Percentiles rank a stretch among this genome's conserved stretches.
These are phyloP conservation scores for Neofusicoccum sp. DNA, from an alignment of 2,329 filamentous ascomycete genomes.

Conservation along the genomic window DNA sequence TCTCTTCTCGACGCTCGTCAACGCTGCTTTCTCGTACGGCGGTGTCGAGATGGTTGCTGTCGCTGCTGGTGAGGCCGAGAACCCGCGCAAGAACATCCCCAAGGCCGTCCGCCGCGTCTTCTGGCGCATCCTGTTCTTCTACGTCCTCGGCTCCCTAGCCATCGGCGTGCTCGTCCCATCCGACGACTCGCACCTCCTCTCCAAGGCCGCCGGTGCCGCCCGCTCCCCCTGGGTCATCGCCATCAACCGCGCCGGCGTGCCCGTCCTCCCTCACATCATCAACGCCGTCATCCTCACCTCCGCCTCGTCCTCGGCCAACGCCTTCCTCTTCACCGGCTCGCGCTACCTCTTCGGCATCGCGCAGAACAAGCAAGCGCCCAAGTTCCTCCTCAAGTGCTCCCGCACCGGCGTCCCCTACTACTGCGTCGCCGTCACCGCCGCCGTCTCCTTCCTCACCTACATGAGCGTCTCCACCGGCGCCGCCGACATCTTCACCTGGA, in stretches of 20 bases:
- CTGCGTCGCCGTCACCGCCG: slow-evolving; percentile 42
- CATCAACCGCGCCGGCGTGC: slow-evolving; percentile 64
- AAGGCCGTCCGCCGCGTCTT: slow-evolving; percentile 56
- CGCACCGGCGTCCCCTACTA: slow-evolving; percentile 44
- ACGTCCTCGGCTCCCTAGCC: slow-evolving; percentile 50
- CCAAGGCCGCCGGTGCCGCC: slow-evolving; percentile 40
- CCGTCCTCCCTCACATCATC: slow-evolving; percentile 67
- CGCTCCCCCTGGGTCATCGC: slow-evolving; percentile 58
- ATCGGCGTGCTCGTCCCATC: slow-evolving; percentile 61
- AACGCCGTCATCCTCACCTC: slow-evolving; percentile 75
- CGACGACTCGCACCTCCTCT: slow-evolving; percentile 50
- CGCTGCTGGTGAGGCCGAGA: slow-evolving; percentile 41
- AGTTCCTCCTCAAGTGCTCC: slow-evolving; percentile 50
- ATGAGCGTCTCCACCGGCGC: slow-evolving; percentile 43
- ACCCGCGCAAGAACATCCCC: slow-evolving; percentile 47
- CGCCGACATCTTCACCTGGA: slow-evolving; percentile 32
- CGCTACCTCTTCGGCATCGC: slow-evolving; percentile 52
- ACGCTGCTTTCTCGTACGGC: slow-evolving; percentile 43
- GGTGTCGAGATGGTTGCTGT: slow-evolving; percentile 36
- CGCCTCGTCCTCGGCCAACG: slow-evolving; percentile 68
- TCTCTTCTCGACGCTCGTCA: slow-evolving; percentile 37
- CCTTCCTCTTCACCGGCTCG: slow-evolving; percentile 58
- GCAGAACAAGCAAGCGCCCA: slow-evolving; percentile 53
- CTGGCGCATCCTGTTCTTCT: slow-evolving; percentile 57
- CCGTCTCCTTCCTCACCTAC: slow-evolving; percentile 57